Evolutionary conservation across 108 stramenopile species (phyloP), one percentile per base, ranked within the genome.

Genomic region (Skeletonema potamos): DNA sequence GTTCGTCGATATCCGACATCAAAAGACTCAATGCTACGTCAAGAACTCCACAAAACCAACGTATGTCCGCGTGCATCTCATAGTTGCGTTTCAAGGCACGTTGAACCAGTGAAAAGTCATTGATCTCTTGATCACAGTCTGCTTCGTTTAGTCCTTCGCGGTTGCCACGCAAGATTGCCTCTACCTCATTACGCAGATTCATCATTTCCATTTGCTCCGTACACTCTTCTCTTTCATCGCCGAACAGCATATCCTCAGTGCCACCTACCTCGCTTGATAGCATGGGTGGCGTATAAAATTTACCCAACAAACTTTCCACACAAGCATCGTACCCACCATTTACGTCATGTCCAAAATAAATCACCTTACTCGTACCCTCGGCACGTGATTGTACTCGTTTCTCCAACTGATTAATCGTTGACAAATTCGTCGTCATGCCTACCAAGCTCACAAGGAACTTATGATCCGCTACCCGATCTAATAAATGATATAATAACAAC

Each of bases 351-450:
- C 81, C 82, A 39, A 91, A 79, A 65, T 84, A 84, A 58, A 95
- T 72, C 20, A 86, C 65, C 57, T 90, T 87, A 59, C 81, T 58
- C 12, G 85, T 87, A 24, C 94, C 91, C 66, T 91, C 89, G 2
- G 90, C 90, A 39, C 94, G 87, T 74, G 87, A 88, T 39, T 75
- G 72, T 26, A 92, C 89, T 54, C 94, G 81, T 77, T 95, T 95
- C 80, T 95, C 94, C 48, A 91, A 72, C 27, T 72, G 58, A 27
- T 54, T 68, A 30, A 86, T 51, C 1, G 77, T 57, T 0, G 77
- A 56, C 32, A 90, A 83, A 43, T 84, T 60, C 3, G 85, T 82
- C 5, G 90, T 89, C 29, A 89, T 71, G 0, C 92, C 94, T 34
- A 95, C 81, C 13, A 95, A 60, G 34, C 83, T 76, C 3, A 95